Evolutionary conservation across 495 filamentous ascomycete species (phyloP).

Genomic region (Gamarada debralockiae): DNA sequence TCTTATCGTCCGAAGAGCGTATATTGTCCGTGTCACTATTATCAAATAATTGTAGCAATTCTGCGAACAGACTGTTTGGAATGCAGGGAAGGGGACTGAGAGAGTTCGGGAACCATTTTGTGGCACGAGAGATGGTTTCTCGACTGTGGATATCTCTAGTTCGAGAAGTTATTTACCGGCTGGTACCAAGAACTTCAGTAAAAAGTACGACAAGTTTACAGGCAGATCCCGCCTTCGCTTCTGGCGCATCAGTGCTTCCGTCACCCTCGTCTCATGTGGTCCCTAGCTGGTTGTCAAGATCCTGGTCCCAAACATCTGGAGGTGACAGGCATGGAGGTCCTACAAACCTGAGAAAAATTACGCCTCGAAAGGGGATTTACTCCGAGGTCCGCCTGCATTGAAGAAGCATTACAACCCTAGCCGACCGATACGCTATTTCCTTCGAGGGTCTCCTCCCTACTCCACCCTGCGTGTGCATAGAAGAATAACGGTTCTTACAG

Average conservation of each 20-base stretch:
- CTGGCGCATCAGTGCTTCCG: constrained; percentile 19
- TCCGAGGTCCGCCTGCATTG: constrained; percentile 24
- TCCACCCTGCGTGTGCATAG: constrained; percentile 21
- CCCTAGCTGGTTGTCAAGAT: constrained; percentile 22
- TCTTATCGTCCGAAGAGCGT: constrained; percentile 14
- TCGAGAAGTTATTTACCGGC: constrained; percentile 16
- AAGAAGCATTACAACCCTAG: constrained; percentile 21
- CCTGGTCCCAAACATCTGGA: constrained; percentile 23
- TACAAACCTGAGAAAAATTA: constrained; percentile 11
- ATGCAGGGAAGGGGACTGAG: background rate
- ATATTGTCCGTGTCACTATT: constrained; percentile 5
- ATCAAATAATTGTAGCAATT: too few relatives aligned
- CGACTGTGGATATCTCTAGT: background rate
- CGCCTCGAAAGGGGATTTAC: constrained; percentile 21
- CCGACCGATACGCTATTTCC: constrained; percentile 19
- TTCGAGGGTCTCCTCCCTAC: constrained; percentile 18
- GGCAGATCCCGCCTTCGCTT: constrained; percentile 17
- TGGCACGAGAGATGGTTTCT: background rate
- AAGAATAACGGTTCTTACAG: constrained; percentile 19
- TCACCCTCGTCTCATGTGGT: constrained; percentile 26
- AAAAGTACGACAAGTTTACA: constrained; percentile 12
- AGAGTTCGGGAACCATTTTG: background rate
- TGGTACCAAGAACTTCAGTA: background rate
- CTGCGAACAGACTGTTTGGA: background rate
- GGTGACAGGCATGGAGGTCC: constrained; percentile 21